Evolutionary conservation across 345 rosid species (phyloP), one percentile per base, ranked within the genome.

Genomic region (Hypericum androsaemum): DNA sequence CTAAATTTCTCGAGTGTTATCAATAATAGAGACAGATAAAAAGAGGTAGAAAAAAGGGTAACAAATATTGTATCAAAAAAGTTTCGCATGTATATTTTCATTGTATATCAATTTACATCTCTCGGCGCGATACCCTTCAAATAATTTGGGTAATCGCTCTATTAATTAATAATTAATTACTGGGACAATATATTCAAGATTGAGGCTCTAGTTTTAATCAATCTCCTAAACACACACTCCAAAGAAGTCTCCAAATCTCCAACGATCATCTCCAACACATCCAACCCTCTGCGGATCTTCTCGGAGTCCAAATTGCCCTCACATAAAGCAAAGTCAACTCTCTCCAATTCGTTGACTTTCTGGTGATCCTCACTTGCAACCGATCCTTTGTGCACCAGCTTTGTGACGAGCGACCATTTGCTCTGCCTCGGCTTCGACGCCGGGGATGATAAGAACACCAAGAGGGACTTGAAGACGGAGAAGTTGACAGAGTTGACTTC

Each of bases 191-290:
- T 62, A 48, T 86, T 86, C 7, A 86, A 60, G 47, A 86, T 71
- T 47, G 81, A 65, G 47, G 75, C 88, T 68, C 92, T 75, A 12
- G 76, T 58, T 43, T 81, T 74, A 39, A 79, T 79, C 63, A 77
- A 65, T 39, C 65, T 66, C 73, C 79, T 77, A 52, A 81, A 83
- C 71, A 81, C 46, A 49, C 79, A 50, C 50, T 86, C 86, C 46
- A 79, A 63, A 10, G 56, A 75, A 47, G 72, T 66, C 59, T 86
- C 92, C 39, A 83, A 48, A 46, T 72, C 82, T 64, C 71, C 79
- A 62, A 79, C 67, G 46, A 61, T 47, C 10, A 9, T 14, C 13
- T 80, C 86, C 64, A 81, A 60, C 41, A 41, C 61, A 52, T 74
- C 78, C 52, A 79, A 69, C 50, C 59, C 74, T 47, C 52, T 50